These are phyloP conservation scores for Botrytis hyacinthi DNA, from an alignment of 2,329 filamentous ascomycete species.

Conservation along the genomic window DNA sequence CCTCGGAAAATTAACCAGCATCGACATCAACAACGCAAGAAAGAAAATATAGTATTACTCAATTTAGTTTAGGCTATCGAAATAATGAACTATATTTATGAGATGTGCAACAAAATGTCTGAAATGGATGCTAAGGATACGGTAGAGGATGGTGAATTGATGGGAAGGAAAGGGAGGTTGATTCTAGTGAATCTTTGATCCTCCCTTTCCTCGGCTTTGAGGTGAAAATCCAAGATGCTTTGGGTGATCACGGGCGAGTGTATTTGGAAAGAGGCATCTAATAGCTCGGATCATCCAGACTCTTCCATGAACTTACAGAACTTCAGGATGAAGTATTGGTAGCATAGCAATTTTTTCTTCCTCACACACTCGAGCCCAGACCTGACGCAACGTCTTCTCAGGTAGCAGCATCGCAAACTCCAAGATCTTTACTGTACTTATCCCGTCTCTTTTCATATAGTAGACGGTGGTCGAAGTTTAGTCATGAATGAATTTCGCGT, in stretches of 20 bases:
- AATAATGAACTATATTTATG: not conserved
- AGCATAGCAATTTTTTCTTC: not conserved
- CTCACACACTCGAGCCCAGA: not conserved
- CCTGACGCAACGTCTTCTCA: not conserved
- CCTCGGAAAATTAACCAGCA: not conserved
- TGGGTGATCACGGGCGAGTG: not conserved
- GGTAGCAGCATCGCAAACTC: not conserved
- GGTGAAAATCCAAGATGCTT: not conserved
- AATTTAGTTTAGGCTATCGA: not conserved
- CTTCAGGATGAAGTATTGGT: not conserved
- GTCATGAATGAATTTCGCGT: not conserved
- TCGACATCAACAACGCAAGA: not conserved
- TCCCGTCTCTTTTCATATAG: not conserved
- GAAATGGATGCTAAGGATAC: not conserved
- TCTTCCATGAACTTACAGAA: not conserved
- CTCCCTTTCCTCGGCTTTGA: not conserved
- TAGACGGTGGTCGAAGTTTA: not conserved
- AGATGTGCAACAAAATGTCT: not conserved
- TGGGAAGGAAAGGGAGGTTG: not conserved
- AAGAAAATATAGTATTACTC: not conserved
- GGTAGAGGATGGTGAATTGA: not conserved
- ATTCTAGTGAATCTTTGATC: not conserved
- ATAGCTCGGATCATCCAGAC: not conserved
- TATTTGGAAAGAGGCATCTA: not conserved
- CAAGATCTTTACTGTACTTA: not conserved